Evolutionary conservation across 140 eudicot genomes (phyloP), one percentile per base, ranked within the genome.

Genomic region (Oenanthe javanica): DNA sequence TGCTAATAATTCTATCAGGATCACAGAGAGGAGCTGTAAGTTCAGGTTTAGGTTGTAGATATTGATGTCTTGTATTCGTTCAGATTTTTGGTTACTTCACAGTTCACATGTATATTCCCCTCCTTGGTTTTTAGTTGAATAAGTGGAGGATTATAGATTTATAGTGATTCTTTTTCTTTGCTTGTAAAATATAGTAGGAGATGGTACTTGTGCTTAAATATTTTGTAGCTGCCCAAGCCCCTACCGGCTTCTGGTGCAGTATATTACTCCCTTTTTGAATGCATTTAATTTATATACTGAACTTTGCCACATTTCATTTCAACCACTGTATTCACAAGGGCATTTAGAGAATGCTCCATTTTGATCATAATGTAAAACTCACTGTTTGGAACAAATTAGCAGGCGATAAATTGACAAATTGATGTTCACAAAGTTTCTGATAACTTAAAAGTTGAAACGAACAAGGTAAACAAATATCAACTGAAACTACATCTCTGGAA

Each of bases 21-120:
- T 93, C 49, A 75, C 87, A 59, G 87, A 88, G 25, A 93, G 96
- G 15, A 77, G 79, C 1, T 94, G 98, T 78, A 89, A 87, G 74
- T 84, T 94, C 66, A 89, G 81, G 84, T 90, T 92, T 80, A 89
- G 87, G 82, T 70, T 90, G 4, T 82, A 57, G 83, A 59, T 86
- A 40, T 86, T 83, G 46, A 77, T 75, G n/a, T 31, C 27, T 63
- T 45, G 63, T 78, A 25, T 76, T 9, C 6, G 23, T 55, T 55
- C 43, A 31, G 8, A 36, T 77, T 77, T 36, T 57, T 18, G 40
- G 57, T 23, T 7, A 19, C 8, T 73, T 73, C 50, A 12, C 51
- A 18, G 21, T 73, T 73, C 55, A 21, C 31, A 73, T 14, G 23
- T 73, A 21, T 46, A 43, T 3, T 19, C 21, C 45, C 78, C 59